These are phyloP conservation scores for Paraphaeosphaeria minitans DNA, from an alignment of 2,329 filamentous ascomycete genomes.

Conservation along the genomic window DNA sequence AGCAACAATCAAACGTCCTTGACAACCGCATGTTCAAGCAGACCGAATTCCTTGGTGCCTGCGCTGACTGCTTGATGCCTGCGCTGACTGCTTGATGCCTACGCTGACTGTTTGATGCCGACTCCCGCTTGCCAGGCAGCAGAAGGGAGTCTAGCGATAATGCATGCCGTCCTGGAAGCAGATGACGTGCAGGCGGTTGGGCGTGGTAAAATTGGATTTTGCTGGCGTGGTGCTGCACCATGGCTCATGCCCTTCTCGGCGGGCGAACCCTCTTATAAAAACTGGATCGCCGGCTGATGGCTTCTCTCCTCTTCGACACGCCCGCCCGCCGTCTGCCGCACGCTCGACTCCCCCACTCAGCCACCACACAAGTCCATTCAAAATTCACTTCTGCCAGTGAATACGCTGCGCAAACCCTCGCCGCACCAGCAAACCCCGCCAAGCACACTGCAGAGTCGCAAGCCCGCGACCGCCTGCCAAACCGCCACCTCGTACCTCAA, in stretches of 20 bases:
- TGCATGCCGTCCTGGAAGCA: background rate
- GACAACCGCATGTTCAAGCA: too few species aligned
- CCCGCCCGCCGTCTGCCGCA: constrained; percentile 1
- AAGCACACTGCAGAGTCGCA: constrained; percentile 27
- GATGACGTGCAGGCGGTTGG: constrained; percentile 1
- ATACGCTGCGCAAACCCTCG: constrained; percentile 18
- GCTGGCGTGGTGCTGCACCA: background rate
- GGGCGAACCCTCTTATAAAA: constrained; percentile 4
- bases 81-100: background rate
- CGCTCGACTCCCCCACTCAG: constrained; percentile 4
- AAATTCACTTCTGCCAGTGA: constrained; percentile 19
- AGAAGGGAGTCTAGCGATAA: background rate
- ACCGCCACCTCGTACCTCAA: constrained; percentile 42
- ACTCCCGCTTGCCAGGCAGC: constrained; percentile 1
- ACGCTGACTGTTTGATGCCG: background rate
- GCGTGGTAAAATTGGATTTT: background rate
- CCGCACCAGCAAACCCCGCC: constrained; percentile 17
- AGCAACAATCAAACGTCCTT: too few species aligned
- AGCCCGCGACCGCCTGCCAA: constrained; percentile 35
- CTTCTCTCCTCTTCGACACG: constrained; percentile 4
- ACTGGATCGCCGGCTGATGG: constrained; percentile 4
- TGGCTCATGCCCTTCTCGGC: background rate
- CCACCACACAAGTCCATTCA: background rate
- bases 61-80: background rate
- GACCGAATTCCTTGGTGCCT: background rate